Conservation (phyloP, 1,139 yeast genomes). For the Debaryomyces sp. region DNA sequence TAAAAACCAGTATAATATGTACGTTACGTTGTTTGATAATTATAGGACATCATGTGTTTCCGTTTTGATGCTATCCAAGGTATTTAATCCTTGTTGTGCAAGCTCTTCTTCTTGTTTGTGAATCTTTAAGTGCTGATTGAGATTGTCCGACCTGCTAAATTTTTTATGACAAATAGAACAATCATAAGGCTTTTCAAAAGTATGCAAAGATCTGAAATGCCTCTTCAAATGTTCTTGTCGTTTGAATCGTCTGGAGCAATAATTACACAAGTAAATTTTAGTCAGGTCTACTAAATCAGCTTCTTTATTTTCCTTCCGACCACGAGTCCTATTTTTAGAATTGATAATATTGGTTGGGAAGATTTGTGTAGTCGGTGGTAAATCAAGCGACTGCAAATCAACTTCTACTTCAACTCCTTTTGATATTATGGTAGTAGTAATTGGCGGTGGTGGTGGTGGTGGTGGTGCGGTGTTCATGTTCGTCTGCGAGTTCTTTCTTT, state of each 20-base stretch:
- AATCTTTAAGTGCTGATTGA: conserved; percentile 74
- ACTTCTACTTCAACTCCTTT: conserved; percentile 46
- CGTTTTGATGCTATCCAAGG: conserved; percentile 1
- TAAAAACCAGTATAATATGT: background rate
- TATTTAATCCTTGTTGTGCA: background rate
- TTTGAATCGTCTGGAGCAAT: conserved; percentile 65
- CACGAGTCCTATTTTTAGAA: conserved; percentile 43
- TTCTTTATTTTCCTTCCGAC: conserved; percentile 50
- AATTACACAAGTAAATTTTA: conserved; percentile 47
- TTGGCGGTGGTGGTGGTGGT: background rate
- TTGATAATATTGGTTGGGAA: conserved; percentile 38
- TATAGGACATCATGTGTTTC: background rate
- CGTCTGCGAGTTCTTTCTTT: conserved; percentile 19
- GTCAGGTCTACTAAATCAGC: conserved; percentile 47
- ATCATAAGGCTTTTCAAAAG: conserved; percentile 73
- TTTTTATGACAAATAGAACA: conserved; percentile 73
- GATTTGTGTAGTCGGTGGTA: conserved; percentile 45
- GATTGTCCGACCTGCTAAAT: conserved; percentile 75
- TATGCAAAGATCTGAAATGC: conserved; percentile 73
- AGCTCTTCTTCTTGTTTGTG: conserved; percentile 49
- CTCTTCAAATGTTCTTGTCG: conserved; percentile 81
- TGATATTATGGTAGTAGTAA: conserved; percentile 25
- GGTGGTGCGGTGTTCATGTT: conserved; percentile 6
- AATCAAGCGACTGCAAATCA: conserved; percentile 42
- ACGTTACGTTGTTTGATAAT: background rate